These are phyloP conservation scores for Telfairia occidentalis DNA, from an alignment of 331 rosid genomes.

Conservation along the genomic window DNA sequence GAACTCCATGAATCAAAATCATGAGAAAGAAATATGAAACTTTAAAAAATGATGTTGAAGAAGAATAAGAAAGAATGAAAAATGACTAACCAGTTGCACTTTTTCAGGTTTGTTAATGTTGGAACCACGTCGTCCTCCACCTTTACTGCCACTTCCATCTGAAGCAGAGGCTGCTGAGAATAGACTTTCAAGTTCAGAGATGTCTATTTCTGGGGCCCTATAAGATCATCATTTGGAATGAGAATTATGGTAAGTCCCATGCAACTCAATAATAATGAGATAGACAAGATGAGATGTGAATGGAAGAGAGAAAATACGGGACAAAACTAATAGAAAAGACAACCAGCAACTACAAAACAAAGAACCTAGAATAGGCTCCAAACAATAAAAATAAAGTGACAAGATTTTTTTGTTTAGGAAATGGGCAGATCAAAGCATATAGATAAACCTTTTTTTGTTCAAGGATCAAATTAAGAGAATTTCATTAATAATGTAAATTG, in stretches of 20 bases:
- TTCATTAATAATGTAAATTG: neutral
- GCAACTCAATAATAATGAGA: neutral
- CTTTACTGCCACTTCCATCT: slow-evolving; percentile 48
- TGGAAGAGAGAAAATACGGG: neutral
- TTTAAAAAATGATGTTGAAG: neutral
- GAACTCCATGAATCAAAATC: neutral
- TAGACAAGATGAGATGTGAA: neutral
- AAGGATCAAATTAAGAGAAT: neutral
- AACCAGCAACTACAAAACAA: neutral
- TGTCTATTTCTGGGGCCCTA: slow-evolving; percentile 96
- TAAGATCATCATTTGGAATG: slow-evolving; percentile 21
- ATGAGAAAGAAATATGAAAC: neutral
- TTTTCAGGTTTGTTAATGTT: slow-evolving; percentile 82
- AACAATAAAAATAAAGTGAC: neutral
- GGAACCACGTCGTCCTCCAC: slow-evolving; percentile 78
- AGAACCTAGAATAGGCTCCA: neutral
- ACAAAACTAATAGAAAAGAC: neutral
- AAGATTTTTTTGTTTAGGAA: neutral
- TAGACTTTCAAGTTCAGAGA: slow-evolving; percentile 88
- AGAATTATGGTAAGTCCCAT: slow-evolving; percentile 16
- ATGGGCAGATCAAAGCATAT: no score
- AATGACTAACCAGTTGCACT: slow-evolving; percentile 77
- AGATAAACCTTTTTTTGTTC: neutral
- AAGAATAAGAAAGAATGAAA: neutral
- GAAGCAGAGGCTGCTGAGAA: slow-evolving; percentile 88